A percentile compares a stretch with the other conserved stretches of the same genome.
Evolutionary conservation across 2,329 filamentous ascomycete species (phyloP).

Genomic region (Stagonosporopsis cucurbitacearum): DNA sequence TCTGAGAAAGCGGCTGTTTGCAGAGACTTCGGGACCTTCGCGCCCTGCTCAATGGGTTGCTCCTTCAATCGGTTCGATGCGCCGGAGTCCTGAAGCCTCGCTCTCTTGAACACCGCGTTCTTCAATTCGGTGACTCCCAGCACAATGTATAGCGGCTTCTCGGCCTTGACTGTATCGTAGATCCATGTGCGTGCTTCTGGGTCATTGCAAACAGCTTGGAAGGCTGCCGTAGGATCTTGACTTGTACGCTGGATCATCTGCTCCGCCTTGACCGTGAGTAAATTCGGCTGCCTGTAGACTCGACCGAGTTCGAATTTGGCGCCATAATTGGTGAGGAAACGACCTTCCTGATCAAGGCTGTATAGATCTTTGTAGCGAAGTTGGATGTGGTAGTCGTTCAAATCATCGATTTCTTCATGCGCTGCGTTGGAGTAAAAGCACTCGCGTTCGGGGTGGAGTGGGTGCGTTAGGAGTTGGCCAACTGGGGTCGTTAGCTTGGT

Average conservation of each 20-base stretch:
- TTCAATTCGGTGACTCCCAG: conserved; percentile 49
- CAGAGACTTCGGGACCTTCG: conserved; percentile 42
- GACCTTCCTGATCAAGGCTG: conserved; percentile 46
- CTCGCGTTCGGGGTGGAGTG: conserved; percentile 46
- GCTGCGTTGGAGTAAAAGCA: conserved; percentile 45
- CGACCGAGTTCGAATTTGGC: conserved; percentile 48
- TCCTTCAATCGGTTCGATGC: conserved; percentile 45
- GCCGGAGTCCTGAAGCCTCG: conserved; percentile 45
- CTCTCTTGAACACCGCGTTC: conserved; percentile 47
- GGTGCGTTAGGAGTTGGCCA: conserved; percentile 47
- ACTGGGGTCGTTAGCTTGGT: conserved; percentile 27
- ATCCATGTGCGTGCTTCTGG: conserved; percentile 45
- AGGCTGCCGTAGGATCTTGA: conserved; percentile 35
- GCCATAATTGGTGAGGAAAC: conserved; percentile 49
- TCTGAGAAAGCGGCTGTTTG: conserved; percentile 26
- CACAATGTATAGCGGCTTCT: conserved; percentile 44
- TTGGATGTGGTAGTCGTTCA: conserved; percentile 50
- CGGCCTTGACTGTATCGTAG: conserved; percentile 33
- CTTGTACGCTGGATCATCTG: conserved; percentile 49
- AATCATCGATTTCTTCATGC: conserved; percentile 44
- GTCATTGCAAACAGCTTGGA: conserved; percentile 44
- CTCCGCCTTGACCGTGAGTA: conserved; percentile 46
- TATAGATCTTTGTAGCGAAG: conserved; percentile 49
- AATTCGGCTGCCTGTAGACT: conserved; percentile 47
- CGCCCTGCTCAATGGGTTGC: conserved; percentile 40